Evolutionary conservation across 2,329 filamentous ascomycete genomes (phyloP).

Genomic region (Aspergillus fumigatus): DNA sequence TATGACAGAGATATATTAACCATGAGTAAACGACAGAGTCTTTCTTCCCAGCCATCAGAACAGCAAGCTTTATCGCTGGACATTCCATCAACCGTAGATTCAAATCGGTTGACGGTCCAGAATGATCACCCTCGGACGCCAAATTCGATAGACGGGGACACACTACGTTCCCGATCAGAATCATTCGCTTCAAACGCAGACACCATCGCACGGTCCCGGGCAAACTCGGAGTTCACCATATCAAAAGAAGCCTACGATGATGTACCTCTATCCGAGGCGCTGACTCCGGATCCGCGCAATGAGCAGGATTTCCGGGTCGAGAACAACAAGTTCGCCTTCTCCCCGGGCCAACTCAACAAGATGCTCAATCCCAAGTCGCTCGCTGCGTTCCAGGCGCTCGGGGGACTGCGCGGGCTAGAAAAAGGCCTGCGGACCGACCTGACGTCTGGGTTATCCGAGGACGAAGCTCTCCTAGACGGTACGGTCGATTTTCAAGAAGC

Average conservation of each 20-base stretch:
- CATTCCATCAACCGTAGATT: conserved; percentile 17
- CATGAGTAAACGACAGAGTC: background rate
- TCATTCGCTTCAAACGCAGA: conserved; percentile 37
- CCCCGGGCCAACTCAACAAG: conserved; percentile 72
- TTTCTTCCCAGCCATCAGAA: conserved; percentile 4
- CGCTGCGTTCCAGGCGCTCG: conserved; percentile 73
- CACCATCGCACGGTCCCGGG: conserved; percentile 30
- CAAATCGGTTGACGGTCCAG: conserved; percentile 23
- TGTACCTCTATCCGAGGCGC: conserved; percentile 50
- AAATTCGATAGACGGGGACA: conserved; percentile 39
- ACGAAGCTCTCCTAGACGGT: conserved; percentile 65
- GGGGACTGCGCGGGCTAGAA: conserved; percentile 72
- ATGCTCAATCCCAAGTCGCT: conserved; percentile 86
- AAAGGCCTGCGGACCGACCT: conserved; percentile 71
- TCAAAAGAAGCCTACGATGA: conserved; percentile 32
- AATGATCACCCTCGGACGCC: conserved; percentile 27
- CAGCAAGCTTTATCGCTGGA: conserved; percentile 20
- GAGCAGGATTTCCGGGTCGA: conserved; percentile 71
- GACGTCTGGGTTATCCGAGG: conserved; percentile 67
- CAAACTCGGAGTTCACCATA: conserved; percentile 27
- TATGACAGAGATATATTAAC: background rate
- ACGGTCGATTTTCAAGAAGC: conserved; percentile 69
- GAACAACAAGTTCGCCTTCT: conserved; percentile 81
- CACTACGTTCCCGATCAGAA: conserved; percentile 40
- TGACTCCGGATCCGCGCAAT: conserved; percentile 71